A percentile compares a stretch with the other conserved stretches of the same genome.
Conservation (phyloP, 441 rosid genomes). For the Lepidium campestre region DNA sequence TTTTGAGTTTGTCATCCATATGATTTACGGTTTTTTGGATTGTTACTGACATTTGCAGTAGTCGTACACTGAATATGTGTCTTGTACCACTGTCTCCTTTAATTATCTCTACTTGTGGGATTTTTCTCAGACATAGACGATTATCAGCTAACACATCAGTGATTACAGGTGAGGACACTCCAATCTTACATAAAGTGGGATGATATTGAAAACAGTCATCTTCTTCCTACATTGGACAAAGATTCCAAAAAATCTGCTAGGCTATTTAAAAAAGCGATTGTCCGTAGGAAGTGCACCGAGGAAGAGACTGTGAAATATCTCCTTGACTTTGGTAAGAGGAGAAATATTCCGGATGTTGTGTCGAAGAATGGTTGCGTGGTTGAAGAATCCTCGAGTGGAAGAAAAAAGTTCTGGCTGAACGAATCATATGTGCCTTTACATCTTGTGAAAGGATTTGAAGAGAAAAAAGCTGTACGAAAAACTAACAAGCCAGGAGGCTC, state of each 20-base stretch:
- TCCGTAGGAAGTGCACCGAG: constrained; percentile 71
- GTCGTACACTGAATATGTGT: neutral
- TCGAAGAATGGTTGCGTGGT: constrained; percentile 55
- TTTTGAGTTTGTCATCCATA: constrained; percentile 6
- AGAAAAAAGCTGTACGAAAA: constrained; percentile 72
- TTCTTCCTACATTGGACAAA: constrained; percentile 53
- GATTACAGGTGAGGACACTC: constrained; percentile 79
- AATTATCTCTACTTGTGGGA: constrained; percentile 7
- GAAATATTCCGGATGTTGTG: constrained; percentile 72
- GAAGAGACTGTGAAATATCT: constrained; percentile 66
- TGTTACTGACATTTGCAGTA: neutral
- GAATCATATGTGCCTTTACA: constrained; percentile 82
- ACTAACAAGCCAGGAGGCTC: constrained; percentile 38
- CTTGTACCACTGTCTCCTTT: neutral
- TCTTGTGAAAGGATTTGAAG: constrained; percentile 89
- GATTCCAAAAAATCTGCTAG: constrained; percentile 71
- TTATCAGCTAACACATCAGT: constrained; percentile 11
- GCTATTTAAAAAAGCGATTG: constrained; percentile 76
- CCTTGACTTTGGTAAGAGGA: constrained; percentile 98
- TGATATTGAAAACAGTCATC: constrained; percentile 67
- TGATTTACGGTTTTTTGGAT: neutral
- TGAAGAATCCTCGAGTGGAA: constrained; percentile 85
- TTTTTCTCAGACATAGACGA: constrained; percentile 3
- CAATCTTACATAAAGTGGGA: constrained; percentile 80
- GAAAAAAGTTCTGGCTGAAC: constrained; percentile 83